A percentile compares a stretch with the other conserved stretches of the same genome.
Conservation (phyloP, 345 rosid species). For the Arabidopsis suecica region DNA sequence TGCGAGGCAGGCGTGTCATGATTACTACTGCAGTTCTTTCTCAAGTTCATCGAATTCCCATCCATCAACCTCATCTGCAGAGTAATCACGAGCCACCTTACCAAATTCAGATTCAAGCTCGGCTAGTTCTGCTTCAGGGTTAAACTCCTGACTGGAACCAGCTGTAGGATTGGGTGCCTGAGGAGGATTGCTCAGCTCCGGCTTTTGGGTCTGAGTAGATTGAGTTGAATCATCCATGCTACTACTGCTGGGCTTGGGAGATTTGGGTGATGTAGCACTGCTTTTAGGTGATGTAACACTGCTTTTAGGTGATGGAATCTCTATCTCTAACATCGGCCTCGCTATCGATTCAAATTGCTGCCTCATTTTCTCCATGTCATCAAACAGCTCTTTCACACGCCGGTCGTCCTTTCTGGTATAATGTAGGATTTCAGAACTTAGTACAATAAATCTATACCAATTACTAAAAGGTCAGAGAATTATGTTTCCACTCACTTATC, state of each 20-base stretch:
- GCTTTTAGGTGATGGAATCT: constrained; percentile 58
- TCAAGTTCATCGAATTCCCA: constrained; percentile 99
- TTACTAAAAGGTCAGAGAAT: not conserved
- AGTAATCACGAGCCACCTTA: constrained; percentile 74
- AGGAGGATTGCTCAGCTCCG: constrained; percentile 44
- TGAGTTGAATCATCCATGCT: constrained; percentile 42
- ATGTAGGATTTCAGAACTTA: constrained; percentile 7
- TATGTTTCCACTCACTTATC: constrained; percentile 55
- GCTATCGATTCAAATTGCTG: constrained; percentile 79
- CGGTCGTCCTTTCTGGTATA: constrained; percentile 71
- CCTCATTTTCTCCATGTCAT: constrained; percentile 75
- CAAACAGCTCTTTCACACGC: constrained; percentile 71
- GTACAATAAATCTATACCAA: constrained; percentile 2
- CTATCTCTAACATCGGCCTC: constrained; percentile 81
- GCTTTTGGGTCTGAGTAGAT: constrained; percentile 43
- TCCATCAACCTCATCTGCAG: constrained; percentile 78
- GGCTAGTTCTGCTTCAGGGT: constrained; percentile 81
- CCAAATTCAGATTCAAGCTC: constrained; percentile 93
- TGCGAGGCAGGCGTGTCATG: too few species aligned
- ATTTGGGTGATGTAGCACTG: constrained; percentile 42
- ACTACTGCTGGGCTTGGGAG: constrained; percentile 39
- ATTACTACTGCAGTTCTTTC: constrained; percentile 59
- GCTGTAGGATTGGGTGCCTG: constrained; percentile 37
- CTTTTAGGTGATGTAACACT: constrained; percentile 42
- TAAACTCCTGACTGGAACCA: constrained; percentile 42